Conservation (phyloP, 202 grass and related monocot species). For the Dendrocalamus latiflorus region DNA sequence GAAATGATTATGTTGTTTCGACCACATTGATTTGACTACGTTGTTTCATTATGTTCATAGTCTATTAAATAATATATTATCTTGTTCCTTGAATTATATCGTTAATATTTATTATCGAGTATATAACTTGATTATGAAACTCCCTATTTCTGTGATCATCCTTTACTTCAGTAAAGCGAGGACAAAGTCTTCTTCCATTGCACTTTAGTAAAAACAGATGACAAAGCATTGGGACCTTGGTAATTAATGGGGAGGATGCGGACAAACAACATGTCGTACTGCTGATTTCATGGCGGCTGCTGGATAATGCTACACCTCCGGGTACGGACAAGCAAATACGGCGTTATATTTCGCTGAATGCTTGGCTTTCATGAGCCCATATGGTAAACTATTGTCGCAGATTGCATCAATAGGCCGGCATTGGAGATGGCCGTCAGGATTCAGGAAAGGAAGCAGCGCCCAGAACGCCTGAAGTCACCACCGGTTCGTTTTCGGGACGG, state of each 20-base stretch:
- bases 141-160: not conserved
- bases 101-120: too few species aligned
- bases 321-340: not conserved
- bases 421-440: not conserved
- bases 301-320: not conserved
- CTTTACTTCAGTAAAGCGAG: not conserved
- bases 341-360: not conserved
- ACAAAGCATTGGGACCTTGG: not conserved
- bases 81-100: too few species aligned
- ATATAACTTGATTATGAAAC: too few species aligned
- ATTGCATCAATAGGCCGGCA: not conserved
- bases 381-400: not conserved
- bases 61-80: too few species aligned
- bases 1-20: too few species aligned
- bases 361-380: not conserved
- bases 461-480: slow-evolving; percentile 16
- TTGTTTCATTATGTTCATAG: too few species aligned
- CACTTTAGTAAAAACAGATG: not conserved
- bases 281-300: slow-evolving; percentile 47
- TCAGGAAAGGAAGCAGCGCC: not conserved
- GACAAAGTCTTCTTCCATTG: not conserved
- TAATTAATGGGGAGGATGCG: not conserved
- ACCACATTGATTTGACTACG: too few species aligned
- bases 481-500: not conserved
- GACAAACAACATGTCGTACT: slow-evolving; percentile 17